These are phyloP conservation scores for Deinandra increscens DNA, from an alignment of 129 eudicot species.

Conservation along the genomic window DNA sequence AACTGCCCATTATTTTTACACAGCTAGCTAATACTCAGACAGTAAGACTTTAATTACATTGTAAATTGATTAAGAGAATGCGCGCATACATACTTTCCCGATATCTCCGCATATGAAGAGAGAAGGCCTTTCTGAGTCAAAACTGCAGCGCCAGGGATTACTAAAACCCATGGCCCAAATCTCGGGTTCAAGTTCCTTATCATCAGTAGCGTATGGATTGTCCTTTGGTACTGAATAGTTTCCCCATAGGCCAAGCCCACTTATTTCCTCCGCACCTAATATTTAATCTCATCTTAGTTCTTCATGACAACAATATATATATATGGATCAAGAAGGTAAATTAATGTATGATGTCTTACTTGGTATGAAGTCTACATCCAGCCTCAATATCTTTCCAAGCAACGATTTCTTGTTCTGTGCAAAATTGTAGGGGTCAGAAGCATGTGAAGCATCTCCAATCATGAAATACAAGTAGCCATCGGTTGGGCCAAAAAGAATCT, in stretches of 20 bases:
- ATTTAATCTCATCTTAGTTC: constrained; percentile 40
- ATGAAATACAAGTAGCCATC: constrained; percentile 78
- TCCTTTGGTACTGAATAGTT: constrained; percentile 81
- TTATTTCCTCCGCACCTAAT: constrained; percentile 54
- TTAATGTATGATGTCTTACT: too few species aligned
- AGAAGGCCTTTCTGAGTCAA: constrained; percentile 72
- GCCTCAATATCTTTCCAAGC: constrained; percentile 84
- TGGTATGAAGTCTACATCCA: constrained; percentile 62
- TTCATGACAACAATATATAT: too few species aligned
- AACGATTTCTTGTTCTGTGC: constrained; percentile 83
- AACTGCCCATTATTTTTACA: neutral
- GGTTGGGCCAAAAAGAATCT: constrained; percentile 69
- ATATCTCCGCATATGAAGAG: constrained; percentile 66
- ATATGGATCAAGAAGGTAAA: too few species aligned
- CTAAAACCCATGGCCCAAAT: constrained; percentile 86
- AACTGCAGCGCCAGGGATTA: constrained; percentile 91
- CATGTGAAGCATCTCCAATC: constrained; percentile 77
- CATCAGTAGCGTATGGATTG: constrained; percentile 64
- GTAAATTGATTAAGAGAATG: neutral
- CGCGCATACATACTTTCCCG: constrained; percentile 79
- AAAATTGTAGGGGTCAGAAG: constrained; percentile 65
- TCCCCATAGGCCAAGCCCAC: constrained; percentile 66
- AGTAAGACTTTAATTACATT: neutral
- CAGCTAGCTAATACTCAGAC: neutral
- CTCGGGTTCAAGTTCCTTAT: constrained; percentile 54